Evolutionary conservation across 2,329 filamentous ascomycete genomes (phyloP), one percentile per base, ranked within the genome.

Genomic region (Colletotrichum simmondsii): DNA sequence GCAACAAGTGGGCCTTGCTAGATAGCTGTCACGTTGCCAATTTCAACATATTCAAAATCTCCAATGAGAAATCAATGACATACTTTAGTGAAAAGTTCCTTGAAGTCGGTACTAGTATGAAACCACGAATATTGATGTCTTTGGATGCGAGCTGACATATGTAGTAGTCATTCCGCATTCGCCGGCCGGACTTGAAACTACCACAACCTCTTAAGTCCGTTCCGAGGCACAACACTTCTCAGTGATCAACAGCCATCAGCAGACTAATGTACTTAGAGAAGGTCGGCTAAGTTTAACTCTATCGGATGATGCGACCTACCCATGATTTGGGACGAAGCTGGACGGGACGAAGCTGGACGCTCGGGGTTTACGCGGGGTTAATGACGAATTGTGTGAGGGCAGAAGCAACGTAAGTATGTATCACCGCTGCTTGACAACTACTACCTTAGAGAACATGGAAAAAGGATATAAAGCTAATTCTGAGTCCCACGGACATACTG

Each of bases 311-410:
- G 42, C 19, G 42, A 49, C 42, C 42, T 19, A 8, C 19, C 11
- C 42, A 49, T 8, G 5, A 19, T n/a, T 49, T n/a, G 19, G 16
- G 24, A 54, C 11, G n/a, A 26, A 54, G 24, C 10, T 54, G n/a
- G 52, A 26, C 5, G 11, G 16, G 24, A 54, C 11, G n/a, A 26
- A 54, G 24, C 10, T 54, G n/a, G 52, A 26, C 5, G 11, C 11
- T 22, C 52, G 52, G 52, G 24, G 52, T 54, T 54, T 54, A 54
- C n/a, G n/a, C 52, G 52, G 52, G 22, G 10, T 54, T 54, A 26
- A 54, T 14, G 52, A 26, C 42, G 19, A 49, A n/a, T 49, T 5
- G 42, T n/a, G 42, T 49, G 19, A 49, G 3, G 6, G 42, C 42
- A 46, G 42, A 46, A 46, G 16, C 8, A 11, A 12, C 8, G 3